Conservation (phyloP, 441 rosid genomes). For the Populus hybrid region DNA sequence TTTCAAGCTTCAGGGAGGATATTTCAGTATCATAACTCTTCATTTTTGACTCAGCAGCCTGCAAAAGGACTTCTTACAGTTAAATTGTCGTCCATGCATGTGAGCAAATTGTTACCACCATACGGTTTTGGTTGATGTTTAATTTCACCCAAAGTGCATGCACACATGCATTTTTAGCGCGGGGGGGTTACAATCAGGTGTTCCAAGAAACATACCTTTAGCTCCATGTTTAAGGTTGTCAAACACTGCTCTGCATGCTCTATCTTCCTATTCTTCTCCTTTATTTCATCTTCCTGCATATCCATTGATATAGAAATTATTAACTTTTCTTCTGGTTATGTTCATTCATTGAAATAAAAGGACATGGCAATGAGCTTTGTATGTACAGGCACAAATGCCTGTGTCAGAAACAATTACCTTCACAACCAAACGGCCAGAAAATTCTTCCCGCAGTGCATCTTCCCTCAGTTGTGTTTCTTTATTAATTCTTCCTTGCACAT, state of each 20-base stretch:
- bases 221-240: conserved; percentile 72
- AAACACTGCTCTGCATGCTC: conserved; percentile 80
- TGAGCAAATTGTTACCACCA: neutral
- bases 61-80: conserved; percentile 23
- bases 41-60: conserved; percentile 92
- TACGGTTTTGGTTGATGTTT: neutral
- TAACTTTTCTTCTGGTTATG: neutral
- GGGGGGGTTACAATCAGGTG: neutral
- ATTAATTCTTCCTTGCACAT: too few relatives aligned
- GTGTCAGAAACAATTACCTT: conserved; percentile 7
- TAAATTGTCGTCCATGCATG: neutral
- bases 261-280: conserved; percentile 59
- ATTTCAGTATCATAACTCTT: conserved; percentile 35
- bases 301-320: conserved; percentile 15
- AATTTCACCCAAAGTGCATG: neutral
- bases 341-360: neutral
- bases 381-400: neutral
- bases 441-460: too few relatives aligned
- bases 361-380: neutral
- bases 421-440: too few relatives aligned
- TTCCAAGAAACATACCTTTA: conserved; percentile 56
- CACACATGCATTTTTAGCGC: neutral
- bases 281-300: conserved; percentile 80
- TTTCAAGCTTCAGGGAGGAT: too few relatives aligned
- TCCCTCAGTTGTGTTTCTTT: too few relatives aligned